Percentiles rank a stretch among this genome's conserved stretches.
These are phyloP conservation scores for Pluteus cervinus DNA, from an alignment of 768 basidiomycete genomes.

Conservation along the genomic window DNA sequence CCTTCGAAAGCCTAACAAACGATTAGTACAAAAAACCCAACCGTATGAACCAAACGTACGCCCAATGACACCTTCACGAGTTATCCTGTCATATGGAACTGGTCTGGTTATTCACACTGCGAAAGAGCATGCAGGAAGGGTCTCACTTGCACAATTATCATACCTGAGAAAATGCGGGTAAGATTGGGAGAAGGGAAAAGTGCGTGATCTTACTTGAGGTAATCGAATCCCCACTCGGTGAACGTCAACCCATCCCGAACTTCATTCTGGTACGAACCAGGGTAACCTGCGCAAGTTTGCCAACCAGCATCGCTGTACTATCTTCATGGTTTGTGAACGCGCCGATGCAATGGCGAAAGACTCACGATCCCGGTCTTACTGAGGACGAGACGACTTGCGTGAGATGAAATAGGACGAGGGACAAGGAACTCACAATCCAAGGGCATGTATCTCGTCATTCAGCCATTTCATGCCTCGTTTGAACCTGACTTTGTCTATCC, in stretches of 20 bases:
- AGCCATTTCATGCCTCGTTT: slow-evolving; percentile 53
- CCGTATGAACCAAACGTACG: slow-evolving; percentile 28
- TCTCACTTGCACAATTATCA: slow-evolving; percentile 53
- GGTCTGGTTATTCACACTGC: too few relatives aligned
- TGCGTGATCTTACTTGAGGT: slow-evolving; percentile 43
- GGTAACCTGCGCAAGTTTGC: slow-evolving; percentile 61
- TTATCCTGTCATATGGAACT: slow-evolving; percentile 54
- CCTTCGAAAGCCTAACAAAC: slow-evolving; percentile 42
- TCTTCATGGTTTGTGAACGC: neutral
- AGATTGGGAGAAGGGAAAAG: neutral
- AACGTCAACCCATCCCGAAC: slow-evolving; percentile 54
- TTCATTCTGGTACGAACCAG: slow-evolving; percentile 62
- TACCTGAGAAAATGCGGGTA: slow-evolving; percentile 29
- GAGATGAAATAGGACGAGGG: too few relatives aligned
- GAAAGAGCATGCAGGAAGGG: neutral
- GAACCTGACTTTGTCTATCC: slow-evolving; percentile 46
- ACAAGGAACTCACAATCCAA: slow-evolving; percentile 45
- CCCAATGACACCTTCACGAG: slow-evolving; percentile 48
- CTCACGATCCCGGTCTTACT: slow-evolving; percentile 61
- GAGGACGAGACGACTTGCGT: neutral
- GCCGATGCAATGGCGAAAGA: neutral
- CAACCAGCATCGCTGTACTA: slow-evolving; percentile 67
- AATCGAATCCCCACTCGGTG: slow-evolving; percentile 62
- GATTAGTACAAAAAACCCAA: slow-evolving; percentile 1
- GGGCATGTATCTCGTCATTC: slow-evolving; percentile 46